Evolutionary conservation across 2,329 filamentous ascomycete genomes (phyloP).

Genomic region (Cladosporium sp.): DNA sequence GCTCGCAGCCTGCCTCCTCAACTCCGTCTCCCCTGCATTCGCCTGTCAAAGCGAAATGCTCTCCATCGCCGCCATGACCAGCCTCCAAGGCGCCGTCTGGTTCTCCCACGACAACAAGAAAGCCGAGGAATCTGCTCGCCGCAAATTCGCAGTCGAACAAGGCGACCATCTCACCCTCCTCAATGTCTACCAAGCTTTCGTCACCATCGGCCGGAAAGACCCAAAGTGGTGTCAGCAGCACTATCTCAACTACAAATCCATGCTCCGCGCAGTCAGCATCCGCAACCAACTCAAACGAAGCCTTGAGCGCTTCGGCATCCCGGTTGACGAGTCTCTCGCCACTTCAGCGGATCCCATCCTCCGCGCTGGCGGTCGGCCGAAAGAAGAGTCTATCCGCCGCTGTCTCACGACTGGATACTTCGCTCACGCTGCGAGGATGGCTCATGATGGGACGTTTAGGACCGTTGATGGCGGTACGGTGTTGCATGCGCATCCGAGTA

Average conservation of each 20-base stretch:
- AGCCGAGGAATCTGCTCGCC: conserved; percentile 65
- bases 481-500: conserved; percentile 85
- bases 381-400: conserved; percentile 71
- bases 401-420: conserved; percentile 91
- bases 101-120: conserved; percentile 75
- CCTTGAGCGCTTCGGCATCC: conserved; percentile 77
- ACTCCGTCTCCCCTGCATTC: conserved; percentile 62
- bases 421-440: conserved; percentile 89
- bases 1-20: conserved; percentile 85
- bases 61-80: conserved; percentile 91
- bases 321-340: conserved; percentile 60
- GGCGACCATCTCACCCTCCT: conserved; percentile 90
- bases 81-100: conserved; percentile 77
- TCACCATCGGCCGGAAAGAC: conserved; percentile 77
- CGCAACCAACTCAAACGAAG: conserved; percentile 81
- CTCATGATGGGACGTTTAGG: conserved; percentile 82
- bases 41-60: conserved; percentile 80
- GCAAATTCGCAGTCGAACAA: conserved; percentile 86
- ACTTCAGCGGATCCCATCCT: conserved; percentile 23
- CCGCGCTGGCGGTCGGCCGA: conserved; percentile 38
- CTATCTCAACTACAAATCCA: conserved; percentile 77
- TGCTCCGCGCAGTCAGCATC: conserved; percentile 79
- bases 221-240: conserved; percentile 83
- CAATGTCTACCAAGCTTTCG: conserved; percentile 88
- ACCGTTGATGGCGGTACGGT: conserved; percentile 76